phyloP scores from a whole-genome alignment of 495 filamentous ascomycete species.

The Friedmanniomyces simplex region DNA sequence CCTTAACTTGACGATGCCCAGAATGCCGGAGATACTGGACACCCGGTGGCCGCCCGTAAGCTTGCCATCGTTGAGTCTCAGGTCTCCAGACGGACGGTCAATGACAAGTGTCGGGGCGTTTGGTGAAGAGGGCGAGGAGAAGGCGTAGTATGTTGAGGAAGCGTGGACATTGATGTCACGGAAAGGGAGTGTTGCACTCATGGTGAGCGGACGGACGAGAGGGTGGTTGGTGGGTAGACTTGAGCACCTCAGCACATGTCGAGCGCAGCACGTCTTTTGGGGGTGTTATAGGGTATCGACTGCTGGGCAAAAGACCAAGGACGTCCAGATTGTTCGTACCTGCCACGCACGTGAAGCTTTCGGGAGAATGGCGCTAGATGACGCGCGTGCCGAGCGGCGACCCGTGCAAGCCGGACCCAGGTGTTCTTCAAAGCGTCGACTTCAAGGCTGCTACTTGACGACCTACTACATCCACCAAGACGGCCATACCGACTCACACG shows the following conservation, averaged over 20 bases:
- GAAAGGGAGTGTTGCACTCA: slow-evolving; percentile 65
- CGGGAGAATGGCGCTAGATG: neutral
- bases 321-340: too few relatives aligned
- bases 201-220: slow-evolving; percentile 23
- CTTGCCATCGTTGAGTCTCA: slow-evolving; percentile 70
- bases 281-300: too few relatives aligned
- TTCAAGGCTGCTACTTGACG: neutral
- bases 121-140: slow-evolving; percentile 89
- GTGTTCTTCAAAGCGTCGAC: too few relatives aligned
- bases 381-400: neutral
- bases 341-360: neutral
- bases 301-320: too few relatives aligned
- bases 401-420: neutral
- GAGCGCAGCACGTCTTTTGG: too few relatives aligned
- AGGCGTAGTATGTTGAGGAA: slow-evolving; percentile 85
- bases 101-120: slow-evolving; percentile 76
- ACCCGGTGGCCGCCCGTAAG: slow-evolving; percentile 68
- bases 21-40: slow-evolving; percentile 84
- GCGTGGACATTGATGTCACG: slow-evolving; percentile 93
- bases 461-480: neutral
- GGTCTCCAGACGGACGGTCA: slow-evolving; percentile 84
- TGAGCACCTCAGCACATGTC: neutral
- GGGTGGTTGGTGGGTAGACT: neutral
- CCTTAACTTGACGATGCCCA: slow-evolving; percentile 82
- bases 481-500: too few relatives aligned